phyloP scores from a whole-genome alignment of 257 asterid genomes.

The Solanum acaule region DNA sequence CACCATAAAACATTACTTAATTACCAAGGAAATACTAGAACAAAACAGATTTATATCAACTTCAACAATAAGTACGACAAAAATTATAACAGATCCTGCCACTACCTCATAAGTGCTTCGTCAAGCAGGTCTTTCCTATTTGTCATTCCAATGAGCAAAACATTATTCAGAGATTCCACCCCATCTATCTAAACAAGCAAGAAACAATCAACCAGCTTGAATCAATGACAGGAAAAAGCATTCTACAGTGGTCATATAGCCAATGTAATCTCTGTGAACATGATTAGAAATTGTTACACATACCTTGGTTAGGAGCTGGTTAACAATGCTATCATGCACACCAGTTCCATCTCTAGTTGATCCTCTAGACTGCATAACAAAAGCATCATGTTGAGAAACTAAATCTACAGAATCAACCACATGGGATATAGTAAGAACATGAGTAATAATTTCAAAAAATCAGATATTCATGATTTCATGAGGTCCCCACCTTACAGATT shows the following conservation, averaged over 20 bases:
- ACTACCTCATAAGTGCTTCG: conserved; percentile 95
- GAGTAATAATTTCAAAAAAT: neutral
- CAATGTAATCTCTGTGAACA: neutral
- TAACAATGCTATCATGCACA: conserved; percentile 98
- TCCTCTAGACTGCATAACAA: conserved; percentile 83
- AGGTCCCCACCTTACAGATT: conserved; percentile 81
- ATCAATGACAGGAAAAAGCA: neutral
- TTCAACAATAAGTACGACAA: conserved; percentile 3
- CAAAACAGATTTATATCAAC: neutral
- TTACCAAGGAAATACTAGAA: neutral
- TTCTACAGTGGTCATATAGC: neutral
- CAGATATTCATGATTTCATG: neutral
- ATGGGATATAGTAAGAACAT: neutral
- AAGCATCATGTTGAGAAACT: conserved; percentile 2
- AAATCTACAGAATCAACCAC: neutral
- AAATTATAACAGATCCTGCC: neutral
- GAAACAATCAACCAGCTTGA: conserved; percentile 1
- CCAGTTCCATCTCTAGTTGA: conserved; percentile 99
- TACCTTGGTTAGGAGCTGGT: conserved; percentile 98
- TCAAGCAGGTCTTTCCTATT: conserved; percentile 96
- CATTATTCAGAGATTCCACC: conserved; percentile 97
- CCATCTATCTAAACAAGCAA: conserved; percentile 84
- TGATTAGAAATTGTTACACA: conserved; percentile 9
- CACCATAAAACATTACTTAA: neutral
- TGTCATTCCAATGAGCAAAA: conserved; percentile 97